phyloP scores from a whole-genome alignment of 179 eudicot species.

The Vitellaria paradoxa region DNA sequence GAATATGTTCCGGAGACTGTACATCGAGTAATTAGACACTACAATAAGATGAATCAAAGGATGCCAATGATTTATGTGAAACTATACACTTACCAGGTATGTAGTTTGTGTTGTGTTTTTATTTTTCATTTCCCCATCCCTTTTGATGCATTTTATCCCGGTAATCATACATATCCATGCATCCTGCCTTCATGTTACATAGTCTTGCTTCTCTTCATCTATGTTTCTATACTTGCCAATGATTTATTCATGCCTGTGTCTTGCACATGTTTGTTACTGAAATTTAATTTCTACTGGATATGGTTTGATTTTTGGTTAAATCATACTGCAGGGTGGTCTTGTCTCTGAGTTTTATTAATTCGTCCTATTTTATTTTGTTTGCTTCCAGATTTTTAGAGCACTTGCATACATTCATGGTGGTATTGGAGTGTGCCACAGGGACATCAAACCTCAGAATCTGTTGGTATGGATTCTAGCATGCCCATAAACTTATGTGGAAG shows the following conservation, averaged over 20 bases:
- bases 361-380: constrained; percentile 13
- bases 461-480: constrained; percentile 37
- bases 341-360: constrained; percentile 2
- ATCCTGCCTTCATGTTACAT: neutral
- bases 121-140: neutral
- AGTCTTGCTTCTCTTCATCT: neutral
- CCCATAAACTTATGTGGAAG: neutral
- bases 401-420: constrained; percentile 58
- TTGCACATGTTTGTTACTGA: neutral
- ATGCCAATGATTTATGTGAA: constrained; percentile 70
- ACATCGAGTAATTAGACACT: constrained; percentile 61
- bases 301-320: neutral
- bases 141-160: neutral
- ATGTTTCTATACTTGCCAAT: neutral
- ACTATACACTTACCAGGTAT: constrained; percentile 72
- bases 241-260: neutral
- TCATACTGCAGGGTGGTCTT: neutral
- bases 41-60: constrained; percentile 63
- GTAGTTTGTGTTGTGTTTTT: neutral
- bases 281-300: neutral
- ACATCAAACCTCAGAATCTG: constrained; percentile 70
- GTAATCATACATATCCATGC: neutral
- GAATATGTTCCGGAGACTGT: constrained; percentile 83
- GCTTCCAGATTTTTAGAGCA: constrained; percentile 56
- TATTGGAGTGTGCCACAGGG: constrained; percentile 73